These are phyloP conservation scores for Escovopsis sp. DNA, from an alignment of 2,329 filamentous ascomycete species.

Conservation along the genomic window DNA sequence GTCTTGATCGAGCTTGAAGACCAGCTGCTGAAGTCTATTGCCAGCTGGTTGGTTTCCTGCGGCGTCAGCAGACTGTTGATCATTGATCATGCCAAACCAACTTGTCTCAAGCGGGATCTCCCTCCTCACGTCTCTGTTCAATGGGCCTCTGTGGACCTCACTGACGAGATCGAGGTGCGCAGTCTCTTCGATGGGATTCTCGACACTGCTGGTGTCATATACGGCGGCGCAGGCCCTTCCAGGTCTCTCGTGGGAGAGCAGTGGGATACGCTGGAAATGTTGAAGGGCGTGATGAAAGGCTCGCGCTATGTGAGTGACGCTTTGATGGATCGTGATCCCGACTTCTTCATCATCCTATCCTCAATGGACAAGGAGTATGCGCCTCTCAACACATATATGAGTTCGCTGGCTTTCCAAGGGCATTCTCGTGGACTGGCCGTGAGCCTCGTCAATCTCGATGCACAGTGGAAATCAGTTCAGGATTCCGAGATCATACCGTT, in stretches of 20 bases:
- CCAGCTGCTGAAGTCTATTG: neutral
- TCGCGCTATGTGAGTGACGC: neutral
- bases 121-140: neutral
- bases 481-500: neutral
- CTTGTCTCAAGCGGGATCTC: neutral
- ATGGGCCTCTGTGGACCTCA: neutral
- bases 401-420: neutral
- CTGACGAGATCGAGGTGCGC: neutral
- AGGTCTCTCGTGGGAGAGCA: neutral
- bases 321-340: neutral
- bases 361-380: neutral
- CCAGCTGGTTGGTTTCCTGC: neutral
- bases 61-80: neutral
- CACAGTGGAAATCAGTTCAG: neutral
- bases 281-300: neutral
- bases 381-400: neutral
- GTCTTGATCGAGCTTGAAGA: neutral
- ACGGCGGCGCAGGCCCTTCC: neutral
- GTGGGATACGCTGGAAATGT: neutral
- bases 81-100: too few relatives aligned
- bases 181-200: neutral
- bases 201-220: neutral
- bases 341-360: neutral
- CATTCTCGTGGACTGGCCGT: neutral
- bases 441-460: neutral